Evolutionary conservation across 2,329 filamentous ascomycete genomes (phyloP).

Genomic region (Epichloe festucae): DNA sequence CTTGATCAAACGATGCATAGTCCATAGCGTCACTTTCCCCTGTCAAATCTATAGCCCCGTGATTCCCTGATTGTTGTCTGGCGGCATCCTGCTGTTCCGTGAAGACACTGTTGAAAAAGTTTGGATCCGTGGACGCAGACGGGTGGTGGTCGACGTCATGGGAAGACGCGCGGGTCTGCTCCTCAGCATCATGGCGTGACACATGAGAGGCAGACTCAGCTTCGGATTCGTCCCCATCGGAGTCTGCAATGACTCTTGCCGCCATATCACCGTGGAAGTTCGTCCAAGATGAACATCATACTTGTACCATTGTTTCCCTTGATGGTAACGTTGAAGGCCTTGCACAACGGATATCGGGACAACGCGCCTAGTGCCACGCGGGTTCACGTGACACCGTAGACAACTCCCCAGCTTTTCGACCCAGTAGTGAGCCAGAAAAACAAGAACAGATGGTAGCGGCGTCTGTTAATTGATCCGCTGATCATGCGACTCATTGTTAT

Average conservation of each 20-base stretch:
- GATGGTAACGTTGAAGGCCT: background rate
- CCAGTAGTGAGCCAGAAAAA: too few species aligned
- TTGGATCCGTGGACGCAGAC: slow-evolving; percentile 32
- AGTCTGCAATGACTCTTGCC: slow-evolving; percentile 23
- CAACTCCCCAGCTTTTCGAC: too few species aligned
- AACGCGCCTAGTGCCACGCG: slow-evolving; percentile 1
- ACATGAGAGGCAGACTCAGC: background rate
- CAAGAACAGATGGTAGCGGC: too few species aligned
- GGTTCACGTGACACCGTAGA: slow-evolving; percentile 2
- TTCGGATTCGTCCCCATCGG: slow-evolving; percentile 21
- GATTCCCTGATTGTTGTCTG: slow-evolving; percentile 6
- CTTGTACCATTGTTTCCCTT: background rate
- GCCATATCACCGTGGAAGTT: slow-evolving; percentile 8
- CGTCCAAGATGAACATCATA: background rate
- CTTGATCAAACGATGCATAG: slow-evolving; percentile 6
- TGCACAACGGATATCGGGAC: background rate
- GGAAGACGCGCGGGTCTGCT: slow-evolving; percentile 2
- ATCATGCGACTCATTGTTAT: too few species aligned
- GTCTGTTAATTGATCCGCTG: too few species aligned
- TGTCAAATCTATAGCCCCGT: background rate
- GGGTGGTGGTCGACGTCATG: slow-evolving; percentile 14
- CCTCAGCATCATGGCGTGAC: background rate
- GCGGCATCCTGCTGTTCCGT: slow-evolving; percentile 29
- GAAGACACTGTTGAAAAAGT: slow-evolving; percentile 34
- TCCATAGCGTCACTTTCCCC: background rate